Percentiles rank a stretch among this genome's conserved stretches.
Evolutionary conservation across 2,329 filamentous ascomycete genomes (phyloP).

Genomic region (Alternaria hordeiaustralica): DNA sequence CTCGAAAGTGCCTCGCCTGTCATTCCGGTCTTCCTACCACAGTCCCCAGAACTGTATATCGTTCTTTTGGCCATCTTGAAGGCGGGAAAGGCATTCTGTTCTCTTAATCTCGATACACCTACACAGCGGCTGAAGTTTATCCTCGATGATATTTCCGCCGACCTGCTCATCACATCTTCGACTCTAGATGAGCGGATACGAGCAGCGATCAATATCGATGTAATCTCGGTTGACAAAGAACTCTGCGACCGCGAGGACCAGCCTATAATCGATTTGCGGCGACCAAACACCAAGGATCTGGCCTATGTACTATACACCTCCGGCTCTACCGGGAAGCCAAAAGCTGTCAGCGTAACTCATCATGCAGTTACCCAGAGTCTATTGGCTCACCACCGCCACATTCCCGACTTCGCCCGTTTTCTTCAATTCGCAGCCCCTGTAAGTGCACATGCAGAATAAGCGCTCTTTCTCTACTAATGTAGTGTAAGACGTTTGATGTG

Average conservation of each 20-base stretch:
- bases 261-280: not conserved
- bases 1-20: slow-evolving; percentile 53
- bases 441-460: not conserved
- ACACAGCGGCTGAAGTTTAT: slow-evolving; percentile 81
- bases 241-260: slow-evolving; percentile 33
- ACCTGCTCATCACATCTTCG: slow-evolving; percentile 69
- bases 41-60: slow-evolving; percentile 79
- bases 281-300: slow-evolving; percentile 51
- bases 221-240: slow-evolving; percentile 54
- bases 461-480: slow-evolving; percentile 1
- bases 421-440: slow-evolving; percentile 85
- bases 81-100: slow-evolving; percentile 84
- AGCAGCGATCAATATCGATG: slow-evolving; percentile 40
- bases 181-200: slow-evolving; percentile 53
- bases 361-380: slow-evolving; percentile 80
- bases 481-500: slow-evolving; percentile 77
- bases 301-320: slow-evolving; percentile 96
- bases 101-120: slow-evolving; percentile 79
- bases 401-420: slow-evolving; percentile 79
- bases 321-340: slow-evolving; percentile 86
- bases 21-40: slow-evolving; percentile 78
- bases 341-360: slow-evolving; percentile 86
- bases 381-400: slow-evolving; percentile 78
- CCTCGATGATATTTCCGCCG: slow-evolving; percentile 74
- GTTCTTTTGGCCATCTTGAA: slow-evolving; percentile 79